These are phyloP conservation scores for Podila minutissima DNA, from an alignment of 192 early-diverging fungal genomes.

Conservation along the genomic window DNA sequence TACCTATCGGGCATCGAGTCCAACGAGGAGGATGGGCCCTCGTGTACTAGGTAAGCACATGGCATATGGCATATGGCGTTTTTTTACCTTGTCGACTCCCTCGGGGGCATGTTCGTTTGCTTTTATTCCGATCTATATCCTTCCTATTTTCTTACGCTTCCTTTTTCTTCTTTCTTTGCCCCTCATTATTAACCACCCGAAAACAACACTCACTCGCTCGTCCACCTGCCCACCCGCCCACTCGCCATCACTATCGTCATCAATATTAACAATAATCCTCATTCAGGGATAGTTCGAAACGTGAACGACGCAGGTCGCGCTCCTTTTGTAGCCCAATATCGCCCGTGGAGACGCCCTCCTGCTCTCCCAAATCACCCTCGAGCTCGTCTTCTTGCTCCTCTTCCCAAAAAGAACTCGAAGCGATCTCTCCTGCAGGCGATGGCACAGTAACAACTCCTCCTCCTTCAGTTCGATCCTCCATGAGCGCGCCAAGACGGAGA, in stretches of 20 bases:
- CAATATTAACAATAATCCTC: neutral
- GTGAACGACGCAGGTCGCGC: conserved; percentile 20
- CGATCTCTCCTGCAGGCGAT: conserved; percentile 5
- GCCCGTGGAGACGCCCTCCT: conserved; percentile 5
- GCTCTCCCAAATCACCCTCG: conserved; percentile 6
- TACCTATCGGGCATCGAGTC: neutral
- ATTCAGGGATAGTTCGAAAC: neutral
- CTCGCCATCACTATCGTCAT: neutral
- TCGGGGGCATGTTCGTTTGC: conserved; percentile 6
- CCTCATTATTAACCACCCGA: no score
- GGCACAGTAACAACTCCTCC: conserved; percentile 18
- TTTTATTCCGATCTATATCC: neutral
- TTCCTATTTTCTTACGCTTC: neutral
- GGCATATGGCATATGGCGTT: neutral
- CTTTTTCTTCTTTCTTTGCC: neutral
- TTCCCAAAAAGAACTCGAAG: conserved; percentile 6
- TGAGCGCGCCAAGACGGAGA: conserved; percentile 29
- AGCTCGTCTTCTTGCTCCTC: conserved; percentile 5
- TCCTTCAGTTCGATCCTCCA: neutral
- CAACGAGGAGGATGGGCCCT: neutral
- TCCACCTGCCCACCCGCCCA: neutral
- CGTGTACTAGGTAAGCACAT: neutral
- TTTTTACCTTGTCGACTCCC: no score
- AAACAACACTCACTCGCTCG: no score
- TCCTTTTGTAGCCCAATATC: conserved; percentile 10